Evolutionary conservation across 768 basidiomycete species (phyloP), one percentile per base, ranked within the genome.

Genomic region (Kondoa malvinella): DNA sequence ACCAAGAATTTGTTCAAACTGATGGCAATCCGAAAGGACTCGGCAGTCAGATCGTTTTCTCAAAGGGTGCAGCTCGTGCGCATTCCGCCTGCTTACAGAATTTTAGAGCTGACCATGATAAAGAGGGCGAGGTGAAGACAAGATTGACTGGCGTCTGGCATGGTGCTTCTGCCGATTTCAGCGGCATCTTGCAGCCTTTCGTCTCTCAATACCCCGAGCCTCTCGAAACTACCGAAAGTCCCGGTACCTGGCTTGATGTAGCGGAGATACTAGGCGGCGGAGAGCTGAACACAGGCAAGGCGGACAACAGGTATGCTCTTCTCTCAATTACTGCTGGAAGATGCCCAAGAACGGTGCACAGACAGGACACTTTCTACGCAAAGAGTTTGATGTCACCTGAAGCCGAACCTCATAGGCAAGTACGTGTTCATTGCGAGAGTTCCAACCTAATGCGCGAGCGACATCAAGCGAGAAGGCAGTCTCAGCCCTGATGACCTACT

Each of bases 281-380:
- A n/a, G 8, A 21, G 40, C 40, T 50, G 12, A 8, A 8, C 12
- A 50, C 21, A 50, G 12, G 40, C 21, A 21, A 50, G 40, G 8
- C 40, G 8, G 40, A 50, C n/a, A n/a, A n/a, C n/a, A n/a, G n/a
- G 40, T 21, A 50, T 50, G 40, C 21, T 50, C 40, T 50, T n/a
- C n/a, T 21, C 12, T 50, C 40, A 21, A 50, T 50, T 50, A 8
- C 12, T 8, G 40, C 40, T n/a, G n/a, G n/a, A n/a, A n/a, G 40
- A 50, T 8, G 21, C 40, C 21, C 40, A 50, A 8, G 8, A 50
- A 21, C 8, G 12, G 40, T 8, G 12, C 40, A 50, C 21, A 50
- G 40, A 8, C 21, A 61, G 21, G 74, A 74, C 58, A 66, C 68
- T 17, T 74, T 73, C 65, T 74, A 72, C 58, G 71, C 70, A 56